These are phyloP conservation scores for Rubia balearica DNA, from an alignment of 305 asterid genomes.

Conservation along the genomic window DNA sequence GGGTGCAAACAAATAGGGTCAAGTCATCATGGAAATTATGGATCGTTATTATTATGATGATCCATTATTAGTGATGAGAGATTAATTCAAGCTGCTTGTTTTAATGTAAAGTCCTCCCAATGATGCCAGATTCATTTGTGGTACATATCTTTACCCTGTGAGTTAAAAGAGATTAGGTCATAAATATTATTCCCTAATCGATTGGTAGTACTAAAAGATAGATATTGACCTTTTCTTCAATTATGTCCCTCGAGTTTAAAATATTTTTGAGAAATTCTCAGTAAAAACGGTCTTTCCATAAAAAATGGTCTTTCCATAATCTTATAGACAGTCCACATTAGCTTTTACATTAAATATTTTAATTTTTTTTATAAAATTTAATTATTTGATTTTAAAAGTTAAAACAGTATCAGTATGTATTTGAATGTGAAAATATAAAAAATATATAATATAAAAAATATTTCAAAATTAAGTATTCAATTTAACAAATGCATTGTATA, in stretches of 20 bases:
- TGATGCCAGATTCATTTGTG: conserved; percentile 5
- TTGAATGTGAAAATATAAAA: too few relatives aligned
- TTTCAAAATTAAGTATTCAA: too few relatives aligned
- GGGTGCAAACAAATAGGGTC: conserved; percentile 5
- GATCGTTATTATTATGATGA: conserved; percentile 4
- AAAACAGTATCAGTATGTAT: too few relatives aligned
- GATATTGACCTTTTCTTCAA: background rate
- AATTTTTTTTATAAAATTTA: too few relatives aligned
- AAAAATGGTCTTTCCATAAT: too few relatives aligned
- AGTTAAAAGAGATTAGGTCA: background rate
- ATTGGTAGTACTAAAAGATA: background rate
- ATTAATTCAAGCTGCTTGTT: background rate
- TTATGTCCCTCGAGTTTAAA: background rate
- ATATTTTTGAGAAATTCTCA: too few relatives aligned
- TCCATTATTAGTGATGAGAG: conserved; percentile 8
- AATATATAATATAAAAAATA: too few relatives aligned
- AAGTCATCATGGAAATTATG: conserved; percentile 7
- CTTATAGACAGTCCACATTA: too few relatives aligned
- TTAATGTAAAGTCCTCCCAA: background rate
- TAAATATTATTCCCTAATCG: conserved; percentile 1
- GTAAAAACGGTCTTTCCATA: too few relatives aligned
- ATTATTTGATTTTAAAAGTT: too few relatives aligned
- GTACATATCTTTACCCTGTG: background rate
- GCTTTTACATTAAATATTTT: too few relatives aligned
- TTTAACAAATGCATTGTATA: too few relatives aligned